These are phyloP conservation scores for Tricholoma flavovirens DNA, from an alignment of 768 basidiomycete species.

Conservation along the genomic window DNA sequence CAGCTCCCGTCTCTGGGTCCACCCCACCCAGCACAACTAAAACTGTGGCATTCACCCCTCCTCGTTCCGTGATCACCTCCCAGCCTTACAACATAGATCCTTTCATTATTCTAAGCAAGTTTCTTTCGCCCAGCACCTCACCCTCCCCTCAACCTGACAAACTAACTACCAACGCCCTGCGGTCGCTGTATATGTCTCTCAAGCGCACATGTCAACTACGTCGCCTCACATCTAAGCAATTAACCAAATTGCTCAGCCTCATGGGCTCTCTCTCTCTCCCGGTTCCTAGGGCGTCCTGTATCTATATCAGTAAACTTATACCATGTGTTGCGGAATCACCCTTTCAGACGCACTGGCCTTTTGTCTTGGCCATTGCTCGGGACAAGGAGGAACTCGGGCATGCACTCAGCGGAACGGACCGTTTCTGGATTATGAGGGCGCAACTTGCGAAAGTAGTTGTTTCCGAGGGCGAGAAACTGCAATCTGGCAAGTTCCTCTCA, in stretches of 20 bases:
- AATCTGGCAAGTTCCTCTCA: constrained; percentile 5
- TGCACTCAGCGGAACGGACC: constrained; percentile 37
- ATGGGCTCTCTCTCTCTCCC: constrained; percentile 45
- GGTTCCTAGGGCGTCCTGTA: constrained; percentile 15
- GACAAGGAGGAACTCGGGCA: constrained; percentile 37
- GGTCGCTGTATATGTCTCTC: constrained; percentile 32
- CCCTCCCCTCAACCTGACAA: constrained; percentile 10
- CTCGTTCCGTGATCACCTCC: background rate
- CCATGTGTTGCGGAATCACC: constrained; percentile 16
- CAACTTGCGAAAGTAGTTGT: constrained; percentile 27
- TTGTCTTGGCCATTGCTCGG: constrained; percentile 38
- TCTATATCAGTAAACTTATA: constrained; percentile 27
- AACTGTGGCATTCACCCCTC: background rate
- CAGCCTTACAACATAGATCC: background rate
- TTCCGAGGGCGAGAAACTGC: constrained; percentile 15
- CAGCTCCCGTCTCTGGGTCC: background rate
- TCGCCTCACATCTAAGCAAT: constrained; percentile 29
- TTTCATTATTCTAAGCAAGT: background rate
- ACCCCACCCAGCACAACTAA: background rate
- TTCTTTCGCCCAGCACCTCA: constrained; percentile 17
- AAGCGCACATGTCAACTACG: constrained; percentile 28
- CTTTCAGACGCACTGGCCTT: constrained; percentile 39
- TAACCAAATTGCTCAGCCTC: constrained; percentile 39
- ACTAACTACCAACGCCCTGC: constrained; percentile 28
- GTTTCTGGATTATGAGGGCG: constrained; percentile 59